phyloP scores from a whole-genome alignment of 805 yeast species.

The Naumovozyma castellii region DNA sequence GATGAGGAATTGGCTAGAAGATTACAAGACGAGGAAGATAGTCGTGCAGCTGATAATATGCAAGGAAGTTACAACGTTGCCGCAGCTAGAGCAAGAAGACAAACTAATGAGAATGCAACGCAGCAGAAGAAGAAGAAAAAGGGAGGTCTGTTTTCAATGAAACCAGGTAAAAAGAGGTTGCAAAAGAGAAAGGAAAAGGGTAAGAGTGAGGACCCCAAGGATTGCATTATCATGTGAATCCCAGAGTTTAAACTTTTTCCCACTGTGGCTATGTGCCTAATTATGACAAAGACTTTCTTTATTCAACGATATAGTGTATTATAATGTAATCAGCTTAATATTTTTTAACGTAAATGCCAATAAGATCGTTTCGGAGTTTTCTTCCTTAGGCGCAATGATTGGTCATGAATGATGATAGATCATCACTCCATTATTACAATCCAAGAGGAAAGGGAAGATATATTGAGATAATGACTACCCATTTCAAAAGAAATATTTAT shows the following conservation, averaged over 20 bases:
- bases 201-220: slow-evolving; percentile 1
- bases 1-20: slow-evolving; percentile 38
- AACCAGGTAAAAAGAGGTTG: slow-evolving; percentile 2
- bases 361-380: background rate
- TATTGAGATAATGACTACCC: too few relatives aligned
- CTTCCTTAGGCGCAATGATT: too few relatives aligned
- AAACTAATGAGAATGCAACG: slow-evolving; percentile 5
- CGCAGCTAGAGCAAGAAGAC: slow-evolving; percentile 3
- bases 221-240: slow-evolving; percentile 14
- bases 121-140: slow-evolving; percentile 6
- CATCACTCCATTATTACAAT: too few relatives aligned
- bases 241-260: too few relatives aligned
- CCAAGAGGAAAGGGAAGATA: too few relatives aligned
- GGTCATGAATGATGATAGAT: too few relatives aligned
- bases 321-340: too few relatives aligned
- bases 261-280: too few relatives aligned
- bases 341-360: too few relatives aligned
- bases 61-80: slow-evolving; percentile 29
- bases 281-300: background rate
- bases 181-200: slow-evolving; percentile 3
- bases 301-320: background rate
- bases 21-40: slow-evolving; percentile 51
- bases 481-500: slow-evolving; percentile 8
- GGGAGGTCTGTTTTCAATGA: too few relatives aligned
- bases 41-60: slow-evolving; percentile 37